Evolutionary conservation across 306 rosid genomes (phyloP), one percentile per base, ranked within the genome.

Genomic region (Prunus mume): DNA sequence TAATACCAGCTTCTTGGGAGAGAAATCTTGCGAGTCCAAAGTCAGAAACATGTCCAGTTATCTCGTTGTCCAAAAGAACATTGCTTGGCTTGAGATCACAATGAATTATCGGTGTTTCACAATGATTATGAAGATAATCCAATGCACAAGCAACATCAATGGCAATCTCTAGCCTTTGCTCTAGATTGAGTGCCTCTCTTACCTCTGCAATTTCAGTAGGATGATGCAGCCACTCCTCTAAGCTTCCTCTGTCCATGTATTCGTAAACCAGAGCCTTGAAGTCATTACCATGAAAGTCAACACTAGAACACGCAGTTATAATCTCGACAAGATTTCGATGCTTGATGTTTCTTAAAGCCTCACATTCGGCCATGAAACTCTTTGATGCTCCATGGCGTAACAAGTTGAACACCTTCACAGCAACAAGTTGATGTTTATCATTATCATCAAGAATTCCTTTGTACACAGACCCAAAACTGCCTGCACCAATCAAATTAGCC

Each of bases 61-160:
- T 6, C 10, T 54, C 60, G 22, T 54, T 54, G 60, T 68, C 72
- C n/a, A 68, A n/a, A 20, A 68, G 55, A 68, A 68, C 54, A 68
- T 68, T 68, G 54, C 55, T 68, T 2, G 25, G 60, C 60, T 54
- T 19, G 11, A 54, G 60, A 54, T 54, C 60, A 6, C 60, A 54
- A 18, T 46, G 72, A 9, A 68, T 9, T 3, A 68, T 43, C n/a
- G n/a, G 3, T 38, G 14, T 17, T 11, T 19, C 18, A 18, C 70
- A 66, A 4, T 66, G n/a, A 13, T 66, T 34, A 18, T 66, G 71
- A 9, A 65, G 25, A 8, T 65, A 65, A 12, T 65, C 50, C 6
- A 65, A 8, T 32, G 70, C 49, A 32, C 12, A 1, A 38, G 50
- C 22, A 14, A 34, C 49, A 41, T 34, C 70, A 11, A 38, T 65